Base-by-base conservation (phyloP, 345 rosid species). In the Lepidium sativum region DNA sequence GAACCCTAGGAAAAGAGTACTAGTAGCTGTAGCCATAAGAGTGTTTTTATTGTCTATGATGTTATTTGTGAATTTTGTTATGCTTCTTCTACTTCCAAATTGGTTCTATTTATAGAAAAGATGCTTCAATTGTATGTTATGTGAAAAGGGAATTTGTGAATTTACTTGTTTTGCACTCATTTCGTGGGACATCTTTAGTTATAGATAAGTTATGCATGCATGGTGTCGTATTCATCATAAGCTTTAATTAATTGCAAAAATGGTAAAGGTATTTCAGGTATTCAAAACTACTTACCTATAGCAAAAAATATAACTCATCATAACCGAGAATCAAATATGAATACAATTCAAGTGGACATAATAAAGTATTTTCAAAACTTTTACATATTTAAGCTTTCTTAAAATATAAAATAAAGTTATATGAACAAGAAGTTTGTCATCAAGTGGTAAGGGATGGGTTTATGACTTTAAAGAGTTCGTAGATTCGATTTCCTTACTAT, bases 51-150 rank as follows among this genome's bases (percentile, higher is more conserved):
- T 31, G 58, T 68, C 50, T 25, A 25, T 25, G 45, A 44, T 44
- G 54, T 44, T 55, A 15, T 15, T 12, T 14, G 21, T 60, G 20
- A n/a, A n/a, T 33, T 35, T 60, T 69, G 38, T 11, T 32, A 5
- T 50, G 60, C 44, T 25, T 68, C 38, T 9, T 56, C 39, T 40
- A 18, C 60, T 68, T 59, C 53, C 34, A 21, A 68, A 40, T 0
- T 5, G 1, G 21, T 53, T 70, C 69, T 63, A 70, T 70, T 63
- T 70, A 70, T 63, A 70, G 69, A 29, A 4, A 70, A 21, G 56
- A 60, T 51, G 38, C 60, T 42, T 60, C 17, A 60, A 54, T 9
- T 43, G 41, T 6, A 27, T 37, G 13, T 33, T 33, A 43, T 54
- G 9, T 53, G 4, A 52, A 44, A 27, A 35, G 27, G 37, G 69